A percentile compares a stretch with the other conserved stretches of the same genome.
Conservation (phyloP, 108 stramenopile genomes). For the Licmophora abbreviata region DNA sequence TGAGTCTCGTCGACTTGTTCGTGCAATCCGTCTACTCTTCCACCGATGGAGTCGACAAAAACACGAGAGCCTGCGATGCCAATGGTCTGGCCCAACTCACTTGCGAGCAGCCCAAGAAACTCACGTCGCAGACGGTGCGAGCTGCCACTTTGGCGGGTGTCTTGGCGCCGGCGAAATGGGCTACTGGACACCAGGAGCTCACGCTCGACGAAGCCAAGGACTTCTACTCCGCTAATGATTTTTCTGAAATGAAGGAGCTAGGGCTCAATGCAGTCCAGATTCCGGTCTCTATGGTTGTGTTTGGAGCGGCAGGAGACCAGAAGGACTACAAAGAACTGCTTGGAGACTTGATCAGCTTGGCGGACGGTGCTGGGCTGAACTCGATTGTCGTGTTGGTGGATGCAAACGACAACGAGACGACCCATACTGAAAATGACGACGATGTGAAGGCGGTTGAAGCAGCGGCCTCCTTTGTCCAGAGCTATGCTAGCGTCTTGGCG, state of each 20-base stretch:
- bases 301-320: conserved; percentile 14
- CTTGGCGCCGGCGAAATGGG: conserved; percentile 42
- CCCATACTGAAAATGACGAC: conserved; percentile 30
- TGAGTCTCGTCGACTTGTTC: conserved; percentile 45
- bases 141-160: conserved; percentile 60
- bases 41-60: conserved; percentile 14
- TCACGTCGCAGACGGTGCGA: conserved; percentile 29
- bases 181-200: conserved; percentile 31
- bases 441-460: conserved; percentile 22
- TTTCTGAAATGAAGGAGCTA: conserved; percentile 42
- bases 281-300: conserved; percentile 35
- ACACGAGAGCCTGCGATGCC: conserved; percentile 54
- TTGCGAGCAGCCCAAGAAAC: conserved; percentile 12
- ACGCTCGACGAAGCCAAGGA: conserved; percentile 28
- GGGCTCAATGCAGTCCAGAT: conserved; percentile 70
- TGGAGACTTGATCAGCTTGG: neutral
- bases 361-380: no score
- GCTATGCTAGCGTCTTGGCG: conserved; percentile 20
- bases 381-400: no score
- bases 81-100: conserved; percentile 48
- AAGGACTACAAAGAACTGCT: no score
- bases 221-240: conserved; percentile 44
- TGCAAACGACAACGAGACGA: conserved; percentile 33
- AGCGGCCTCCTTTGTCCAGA: conserved; percentile 35
- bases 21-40: conserved; percentile 40